Conservation (phyloP, 495 filamentous ascomycete species). For the Evansstolkia leycettana region DNA sequence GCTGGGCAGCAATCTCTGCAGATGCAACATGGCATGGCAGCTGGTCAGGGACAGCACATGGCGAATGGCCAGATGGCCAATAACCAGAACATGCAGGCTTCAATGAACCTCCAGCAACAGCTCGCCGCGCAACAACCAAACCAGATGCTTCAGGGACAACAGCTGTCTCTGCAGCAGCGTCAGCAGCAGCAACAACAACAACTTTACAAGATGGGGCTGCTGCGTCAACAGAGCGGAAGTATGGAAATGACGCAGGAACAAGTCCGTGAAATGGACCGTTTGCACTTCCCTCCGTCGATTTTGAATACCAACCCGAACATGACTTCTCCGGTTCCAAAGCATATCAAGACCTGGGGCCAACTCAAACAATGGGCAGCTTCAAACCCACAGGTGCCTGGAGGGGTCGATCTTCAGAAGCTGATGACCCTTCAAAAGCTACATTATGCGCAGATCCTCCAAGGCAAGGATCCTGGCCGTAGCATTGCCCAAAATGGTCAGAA, state of each 20-base stretch:
- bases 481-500: conserved; percentile 14
- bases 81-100: conserved; percentile 20
- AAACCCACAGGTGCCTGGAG: conserved; percentile 32
- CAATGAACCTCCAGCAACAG: conserved; percentile 22
- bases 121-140: conserved; percentile 15
- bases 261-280: conserved; percentile 34
- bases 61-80: conserved; percentile 25
- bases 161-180: conserved; percentile 24
- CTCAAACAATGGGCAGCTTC: conserved; percentile 47
- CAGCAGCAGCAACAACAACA: conserved; percentile 25
- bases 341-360: conserved; percentile 60
- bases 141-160: conserved; percentile 24
- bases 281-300: conserved; percentile 27
- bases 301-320: conserved; percentile 21
- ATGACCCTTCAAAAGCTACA: conserved; percentile 42
- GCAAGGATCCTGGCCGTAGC: conserved; percentile 11
- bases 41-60: conserved; percentile 26
- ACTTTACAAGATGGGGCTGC: conserved; percentile 21
- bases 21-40: conserved; percentile 18
- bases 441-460: conserved; percentile 28
- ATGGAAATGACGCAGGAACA: conserved; percentile 33
- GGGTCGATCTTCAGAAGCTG: conserved; percentile 32
- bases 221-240: conserved; percentile 28
- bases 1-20: conserved; percentile 14
- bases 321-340: conserved; percentile 36